phyloP scores from a whole-genome alignment of 768 basidiomycete genomes.

The Suillus placidus region DNA sequence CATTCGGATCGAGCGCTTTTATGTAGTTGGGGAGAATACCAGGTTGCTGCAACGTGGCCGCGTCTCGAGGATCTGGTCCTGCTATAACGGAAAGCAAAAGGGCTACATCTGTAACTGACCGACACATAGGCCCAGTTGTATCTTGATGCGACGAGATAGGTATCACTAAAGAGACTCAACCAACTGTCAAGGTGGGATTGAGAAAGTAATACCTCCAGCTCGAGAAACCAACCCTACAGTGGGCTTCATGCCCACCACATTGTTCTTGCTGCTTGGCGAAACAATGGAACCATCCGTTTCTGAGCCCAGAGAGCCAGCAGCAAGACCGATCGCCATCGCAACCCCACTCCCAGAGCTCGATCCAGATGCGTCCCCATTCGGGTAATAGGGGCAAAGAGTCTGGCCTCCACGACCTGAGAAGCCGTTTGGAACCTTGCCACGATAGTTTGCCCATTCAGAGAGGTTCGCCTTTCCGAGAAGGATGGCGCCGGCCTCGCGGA shows the following conservation, averaged over 20 bases:
- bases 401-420: constrained; percentile 53
- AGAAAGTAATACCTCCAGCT: constrained; percentile 47
- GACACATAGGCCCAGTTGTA: constrained; percentile 58
- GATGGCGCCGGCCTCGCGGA: constrained; percentile 38
- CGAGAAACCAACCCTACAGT: constrained; percentile 62
- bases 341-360: constrained; percentile 49
- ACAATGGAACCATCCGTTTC: constrained; percentile 55
- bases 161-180: constrained; percentile 41
- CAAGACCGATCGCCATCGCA: constrained; percentile 45
- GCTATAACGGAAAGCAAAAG: constrained; percentile 56
- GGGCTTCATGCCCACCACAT: constrained; percentile 52
- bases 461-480: constrained; percentile 47
- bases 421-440: constrained; percentile 42
- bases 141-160: constrained; percentile 62
- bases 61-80: constrained; percentile 45
- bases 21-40: constrained; percentile 55
- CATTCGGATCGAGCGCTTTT: constrained; percentile 48
- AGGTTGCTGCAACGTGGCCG: constrained; percentile 48
- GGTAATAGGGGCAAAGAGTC: constrained; percentile 44
- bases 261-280: constrained; percentile 44
- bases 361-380: constrained; percentile 43
- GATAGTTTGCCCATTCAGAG: constrained; percentile 48
- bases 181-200: neutral
- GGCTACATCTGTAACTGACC: constrained; percentile 57
- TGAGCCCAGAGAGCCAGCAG: constrained; percentile 45